A percentile compares a stretch with the other conserved stretches of the same genome.
These are phyloP conservation scores for Ilyonectria destructans DNA, from an alignment of 2,329 filamentous ascomycete species.

Conservation along the genomic window DNA sequence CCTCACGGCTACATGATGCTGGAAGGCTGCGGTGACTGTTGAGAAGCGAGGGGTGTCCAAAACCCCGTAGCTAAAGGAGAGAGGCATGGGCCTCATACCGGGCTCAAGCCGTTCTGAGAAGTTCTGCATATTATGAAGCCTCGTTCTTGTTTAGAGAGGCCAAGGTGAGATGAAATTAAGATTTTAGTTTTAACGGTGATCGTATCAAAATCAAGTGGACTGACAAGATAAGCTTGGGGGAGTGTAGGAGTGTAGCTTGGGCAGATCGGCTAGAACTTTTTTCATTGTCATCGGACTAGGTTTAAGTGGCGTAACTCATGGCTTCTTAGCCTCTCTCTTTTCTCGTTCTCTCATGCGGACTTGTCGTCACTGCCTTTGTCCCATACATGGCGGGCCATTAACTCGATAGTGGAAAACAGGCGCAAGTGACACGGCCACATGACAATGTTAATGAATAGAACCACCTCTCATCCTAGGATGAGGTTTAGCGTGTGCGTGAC, in stretches of 20 bases:
- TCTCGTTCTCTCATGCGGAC: neutral
- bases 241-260: neutral
- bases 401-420: conserved; percentile 4
- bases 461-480: conserved; percentile 5
- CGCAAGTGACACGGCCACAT: conserved; percentile 8
- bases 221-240: neutral
- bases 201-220: neutral
- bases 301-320: neutral
- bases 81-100: conserved; percentile 26
- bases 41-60: conserved; percentile 4
- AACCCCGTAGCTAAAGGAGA: conserved; percentile 43
- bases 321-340: neutral
- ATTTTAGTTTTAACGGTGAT: neutral
- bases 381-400: conserved; percentile 12
- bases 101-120: neutral
- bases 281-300: neutral
- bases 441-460: conserved; percentile 15
- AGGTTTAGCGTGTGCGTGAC: neutral
- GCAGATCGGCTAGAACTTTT: neutral
- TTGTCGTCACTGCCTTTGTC: neutral
- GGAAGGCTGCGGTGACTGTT: conserved; percentile 43
- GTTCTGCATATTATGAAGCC: neutral
- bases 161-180: neutral
- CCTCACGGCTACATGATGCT: conserved; percentile 55
- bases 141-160: neutral